These are phyloP conservation scores for Crithidia fasciculata DNA, from an alignment of 208 protist genomes.

Conservation along the genomic window DNA sequence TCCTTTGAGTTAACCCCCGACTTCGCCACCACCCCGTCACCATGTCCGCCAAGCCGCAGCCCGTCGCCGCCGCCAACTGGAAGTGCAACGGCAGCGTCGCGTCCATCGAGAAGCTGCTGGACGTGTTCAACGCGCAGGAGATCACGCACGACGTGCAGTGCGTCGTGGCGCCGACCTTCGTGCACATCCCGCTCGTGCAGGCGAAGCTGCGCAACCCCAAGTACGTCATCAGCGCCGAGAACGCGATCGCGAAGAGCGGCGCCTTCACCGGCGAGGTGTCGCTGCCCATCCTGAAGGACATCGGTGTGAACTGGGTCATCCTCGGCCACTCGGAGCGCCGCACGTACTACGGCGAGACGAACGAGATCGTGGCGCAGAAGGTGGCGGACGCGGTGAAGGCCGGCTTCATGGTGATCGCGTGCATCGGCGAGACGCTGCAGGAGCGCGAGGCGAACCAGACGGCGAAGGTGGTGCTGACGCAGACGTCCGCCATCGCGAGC, in stretches of 20 bases:
- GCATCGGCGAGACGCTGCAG: slow-evolving; percentile 96
- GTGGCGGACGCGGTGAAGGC: slow-evolving; percentile 67
- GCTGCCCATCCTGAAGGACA: slow-evolving; percentile 94
- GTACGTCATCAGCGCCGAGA: slow-evolving; percentile 86
- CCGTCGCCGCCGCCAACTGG: slow-evolving; percentile 95
- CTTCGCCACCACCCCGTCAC: too few relatives aligned
- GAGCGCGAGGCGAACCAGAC: slow-evolving; percentile 94
- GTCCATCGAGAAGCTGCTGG: slow-evolving; percentile 78
- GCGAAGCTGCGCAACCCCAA: slow-evolving; percentile 65
- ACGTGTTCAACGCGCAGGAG: slow-evolving; percentile 67
- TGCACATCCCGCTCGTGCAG: slow-evolving; percentile 85
- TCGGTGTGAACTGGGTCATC: slow-evolving; percentile 94
- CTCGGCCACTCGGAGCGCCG: slow-evolving; percentile 98
- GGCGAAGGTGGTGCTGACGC: slow-evolving; percentile 86
- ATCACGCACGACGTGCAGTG: slow-evolving; percentile 87
- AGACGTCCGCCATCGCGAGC: slow-evolving; percentile 89
- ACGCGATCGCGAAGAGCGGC: slow-evolving; percentile 86
- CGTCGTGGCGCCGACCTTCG: slow-evolving; percentile 84
- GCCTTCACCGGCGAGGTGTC: slow-evolving; percentile 92
- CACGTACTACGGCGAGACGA: slow-evolving; percentile 93
- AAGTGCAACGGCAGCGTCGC: slow-evolving; percentile 93
- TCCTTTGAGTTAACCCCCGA: too few relatives aligned
- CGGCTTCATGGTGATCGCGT: slow-evolving; percentile 96
- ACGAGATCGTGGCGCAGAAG: slow-evolving; percentile 95
- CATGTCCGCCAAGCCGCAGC: slow-evolving; percentile 84